These are phyloP conservation scores for Pythium dissimile DNA, from an alignment of 352 stramenopile genomes.

Conservation along the genomic window DNA sequence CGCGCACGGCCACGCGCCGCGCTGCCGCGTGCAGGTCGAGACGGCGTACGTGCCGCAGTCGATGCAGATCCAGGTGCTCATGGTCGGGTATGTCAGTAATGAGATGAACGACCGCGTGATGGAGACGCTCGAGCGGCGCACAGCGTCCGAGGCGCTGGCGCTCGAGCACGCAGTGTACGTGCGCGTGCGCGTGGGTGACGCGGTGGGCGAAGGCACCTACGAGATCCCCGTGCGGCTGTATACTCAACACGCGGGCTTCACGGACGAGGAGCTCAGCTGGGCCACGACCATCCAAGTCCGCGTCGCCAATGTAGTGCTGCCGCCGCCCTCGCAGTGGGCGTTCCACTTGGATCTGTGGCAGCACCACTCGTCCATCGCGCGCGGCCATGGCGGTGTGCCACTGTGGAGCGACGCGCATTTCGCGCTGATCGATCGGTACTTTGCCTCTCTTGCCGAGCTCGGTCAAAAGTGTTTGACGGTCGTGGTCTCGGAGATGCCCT, in stretches of 20 bases:
- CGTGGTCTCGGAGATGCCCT: constrained; percentile 74
- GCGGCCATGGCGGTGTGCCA: constrained; percentile 33
- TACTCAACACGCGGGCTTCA: constrained; percentile 60
- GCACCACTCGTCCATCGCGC: constrained; percentile 58
- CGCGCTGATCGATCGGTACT: constrained; percentile 61
- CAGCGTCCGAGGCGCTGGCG: constrained; percentile 23
- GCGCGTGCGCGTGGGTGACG: constrained; percentile 35
- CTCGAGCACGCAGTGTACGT: constrained; percentile 59
- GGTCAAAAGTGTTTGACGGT: constrained; percentile 73
- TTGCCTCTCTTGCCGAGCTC: constrained; percentile 49
- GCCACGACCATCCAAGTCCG: constrained; percentile 47
- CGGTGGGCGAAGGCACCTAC: constrained; percentile 43
- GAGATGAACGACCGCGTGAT: constrained; percentile 52
- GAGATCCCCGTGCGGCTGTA: constrained; percentile 65
- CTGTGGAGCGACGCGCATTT: constrained; percentile 75
- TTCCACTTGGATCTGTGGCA: constrained; percentile 84
- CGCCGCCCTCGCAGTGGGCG: constrained; percentile 36
- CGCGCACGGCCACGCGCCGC: constrained; percentile 48
- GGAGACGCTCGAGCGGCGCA: constrained; percentile 50
- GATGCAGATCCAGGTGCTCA: constrained; percentile 46
- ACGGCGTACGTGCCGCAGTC: constrained; percentile 47
- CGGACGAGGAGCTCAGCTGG: constrained; percentile 66
- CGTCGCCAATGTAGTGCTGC: constrained; percentile 50
- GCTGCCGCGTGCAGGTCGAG: constrained; percentile 53
- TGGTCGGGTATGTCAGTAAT: constrained; percentile 60